phyloP scores from a whole-genome alignment of 1,284 basidiomycete species.

The Fomitiporia mediterranea region DNA sequence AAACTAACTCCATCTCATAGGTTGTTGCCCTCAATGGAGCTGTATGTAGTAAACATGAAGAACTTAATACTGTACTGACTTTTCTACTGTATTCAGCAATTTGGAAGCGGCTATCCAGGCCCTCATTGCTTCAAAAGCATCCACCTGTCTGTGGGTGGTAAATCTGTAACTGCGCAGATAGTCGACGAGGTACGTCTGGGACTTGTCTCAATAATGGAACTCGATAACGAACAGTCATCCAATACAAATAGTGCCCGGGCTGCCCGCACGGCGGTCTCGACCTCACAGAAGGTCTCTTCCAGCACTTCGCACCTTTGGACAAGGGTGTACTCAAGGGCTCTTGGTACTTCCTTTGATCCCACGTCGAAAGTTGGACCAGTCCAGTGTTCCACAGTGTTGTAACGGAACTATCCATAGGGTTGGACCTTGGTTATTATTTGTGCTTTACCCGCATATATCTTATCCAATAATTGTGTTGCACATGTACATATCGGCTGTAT shows the following conservation, averaged over 20 bases:
- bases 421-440: too few species aligned
- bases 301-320: conserved; percentile 10
- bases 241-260: conserved; percentile 65
- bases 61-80: too few species aligned
- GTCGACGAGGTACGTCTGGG: conserved; percentile 60
- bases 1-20: conserved; percentile 10
- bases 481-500: too few species aligned
- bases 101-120: conserved; percentile 29
- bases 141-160: conserved; percentile 60
- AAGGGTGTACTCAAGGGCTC: conserved; percentile 7
- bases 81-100: conserved; percentile 40
- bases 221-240: too few species aligned
- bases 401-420: too few species aligned
- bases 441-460: too few species aligned
- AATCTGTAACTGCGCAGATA: conserved; percentile 55
- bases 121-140: conserved; percentile 58
- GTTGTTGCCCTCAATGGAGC: conserved; percentile 13
- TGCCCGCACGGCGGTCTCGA: conserved; percentile 65
- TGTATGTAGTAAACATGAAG: too few species aligned
- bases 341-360: background rate
- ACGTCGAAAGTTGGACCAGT: too few species aligned
- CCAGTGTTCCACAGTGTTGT: too few species aligned
- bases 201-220: too few species aligned
- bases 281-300: conserved; percentile 10
- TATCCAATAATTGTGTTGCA: too few species aligned